Evolutionary conservation across 1,284 basidiomycete species (phyloP).

Genomic region (Xerocomus amazonicus): DNA sequence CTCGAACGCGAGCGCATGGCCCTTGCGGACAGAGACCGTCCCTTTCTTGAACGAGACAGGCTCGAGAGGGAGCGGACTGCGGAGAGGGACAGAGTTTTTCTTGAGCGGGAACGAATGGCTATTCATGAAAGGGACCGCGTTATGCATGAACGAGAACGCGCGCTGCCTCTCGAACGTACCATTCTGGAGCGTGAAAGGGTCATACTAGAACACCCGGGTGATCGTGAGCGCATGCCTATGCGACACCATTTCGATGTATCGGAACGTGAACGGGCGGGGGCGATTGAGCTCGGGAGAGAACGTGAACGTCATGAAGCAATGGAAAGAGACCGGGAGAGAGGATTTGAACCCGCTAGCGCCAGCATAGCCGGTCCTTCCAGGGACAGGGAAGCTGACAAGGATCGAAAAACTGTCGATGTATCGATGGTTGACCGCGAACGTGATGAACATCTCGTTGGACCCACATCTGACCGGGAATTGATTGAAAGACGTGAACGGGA

Average conservation of each 20-base stretch:
- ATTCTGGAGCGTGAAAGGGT: conserved; percentile 22
- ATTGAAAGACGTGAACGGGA: conserved; percentile 24
- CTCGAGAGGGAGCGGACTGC: conserved; percentile 17
- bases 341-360: conserved; percentile 3
- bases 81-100: conserved; percentile 21
- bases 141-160: conserved; percentile 26
- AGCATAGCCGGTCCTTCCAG: conserved; percentile 10
- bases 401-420: conserved; percentile 20
- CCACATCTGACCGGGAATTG: conserved; percentile 18
- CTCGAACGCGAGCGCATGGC: conserved; percentile 27
- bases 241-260: conserved; percentile 24
- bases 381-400: conserved; percentile 25
- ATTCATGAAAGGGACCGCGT: conserved; percentile 21
- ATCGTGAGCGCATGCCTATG: conserved; percentile 24
- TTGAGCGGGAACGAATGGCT: conserved; percentile 24
- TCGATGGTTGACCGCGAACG: conserved; percentile 19
- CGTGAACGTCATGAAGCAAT: conserved; percentile 23
- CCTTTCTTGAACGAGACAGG: conserved; percentile 17
- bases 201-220: conserved; percentile 17
- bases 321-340: conserved; percentile 28
- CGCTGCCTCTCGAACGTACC: conserved; percentile 18
- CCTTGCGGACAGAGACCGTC: conserved; percentile 19
- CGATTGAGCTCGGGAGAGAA: conserved; percentile 27
- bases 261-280: conserved; percentile 28
- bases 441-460: conserved; percentile 20